Evolutionary conservation across 1,284 basidiomycete genomes (phyloP).

Genomic region (Xerocomus nothofagi): DNA sequence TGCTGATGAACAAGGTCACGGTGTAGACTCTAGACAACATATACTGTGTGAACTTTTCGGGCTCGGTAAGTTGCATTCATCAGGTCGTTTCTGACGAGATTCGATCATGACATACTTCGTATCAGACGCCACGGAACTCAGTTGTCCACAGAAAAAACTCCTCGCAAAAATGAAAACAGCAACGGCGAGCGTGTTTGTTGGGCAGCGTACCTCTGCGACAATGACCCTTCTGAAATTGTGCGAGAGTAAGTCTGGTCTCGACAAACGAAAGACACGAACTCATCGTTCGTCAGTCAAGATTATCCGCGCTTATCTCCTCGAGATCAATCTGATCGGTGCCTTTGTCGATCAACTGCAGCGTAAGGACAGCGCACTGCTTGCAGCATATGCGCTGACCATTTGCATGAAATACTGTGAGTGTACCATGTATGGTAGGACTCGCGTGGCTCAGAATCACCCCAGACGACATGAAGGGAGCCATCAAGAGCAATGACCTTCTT

Average conservation of each 20-base stretch:
- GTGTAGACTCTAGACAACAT: too few relatives aligned
- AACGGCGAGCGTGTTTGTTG: neutral
- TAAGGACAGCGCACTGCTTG: conserved; percentile 10
- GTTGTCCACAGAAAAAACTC: neutral
- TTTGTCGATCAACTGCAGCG: conserved; percentile 13
- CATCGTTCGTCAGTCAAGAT: conserved; percentile 2
- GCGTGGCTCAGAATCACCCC: neutral
- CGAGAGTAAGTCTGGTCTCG: conserved; percentile 6
- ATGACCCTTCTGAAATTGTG: conserved; percentile 22
- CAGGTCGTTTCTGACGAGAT: neutral
- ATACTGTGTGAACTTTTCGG: conserved; percentile 20
- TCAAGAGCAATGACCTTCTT: neutral
- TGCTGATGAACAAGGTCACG: neutral
- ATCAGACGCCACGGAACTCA: conserved; percentile 11
- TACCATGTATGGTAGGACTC: neutral
- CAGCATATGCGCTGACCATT: conserved; percentile 16
- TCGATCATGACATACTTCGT: neutral
- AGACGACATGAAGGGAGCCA: conserved; percentile 20
- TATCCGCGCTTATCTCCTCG: conserved; percentile 5
- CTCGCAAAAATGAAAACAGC: conserved; percentile 13
- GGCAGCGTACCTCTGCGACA: conserved; percentile 23
- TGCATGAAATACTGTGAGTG: conserved; percentile 21
- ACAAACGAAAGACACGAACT: neutral
- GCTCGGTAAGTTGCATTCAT: conserved; percentile 18
- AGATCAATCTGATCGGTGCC: neutral